Evolutionary conservation across 345 rosid genomes (phyloP), one percentile per base, ranked within the genome.

Genomic region (Noccaea bulbosa): DNA sequence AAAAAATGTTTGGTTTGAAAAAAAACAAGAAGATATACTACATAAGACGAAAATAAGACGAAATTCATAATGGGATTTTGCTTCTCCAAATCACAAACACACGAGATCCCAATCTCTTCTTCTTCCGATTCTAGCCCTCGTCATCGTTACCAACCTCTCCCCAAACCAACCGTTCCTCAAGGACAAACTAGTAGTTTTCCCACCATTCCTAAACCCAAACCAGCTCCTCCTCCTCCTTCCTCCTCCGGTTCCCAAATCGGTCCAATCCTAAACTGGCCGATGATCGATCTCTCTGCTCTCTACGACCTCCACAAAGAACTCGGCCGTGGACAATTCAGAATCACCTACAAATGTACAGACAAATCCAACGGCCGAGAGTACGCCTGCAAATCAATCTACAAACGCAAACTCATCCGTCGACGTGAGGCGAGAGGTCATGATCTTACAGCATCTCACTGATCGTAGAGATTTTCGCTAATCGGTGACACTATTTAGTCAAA

Each of bases 321-420:
- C 39, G 99, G 99, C 30, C 83, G 93, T 30, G 99, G 99, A 50
- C 90, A 85, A 35, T 88, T 84, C 64, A 97, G 89, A 11, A 69
- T 94, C 63, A 89, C 95, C 5, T 89, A 82, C 72, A 77, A 77
- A 0, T 94, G 96, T 65, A 82, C 83, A 0, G 95, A 91, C 74
- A 88, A 80, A 73, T 74, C 91, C 20, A 88, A 88, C 17, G 87
- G 90, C 3, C 32, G 62, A 11, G 69, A 73, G 24, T 94, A 82
- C 69, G 99, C 97, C 6, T 94, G 96, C 81, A 94, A 91, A 72
- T 91, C 93, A 7, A 91, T 91, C 77, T 83, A 88, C 8, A 82
- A 82, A 79, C 77, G 89, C 34, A 89, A 85, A 65, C 81, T 94
- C 12, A 56, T 15, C 41, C 82, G 35, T 46, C 53, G 50, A 91